phyloP scores from a whole-genome alignment of 2,329 filamentous ascomycete genomes.

The Aspergillus neotritici region DNA sequence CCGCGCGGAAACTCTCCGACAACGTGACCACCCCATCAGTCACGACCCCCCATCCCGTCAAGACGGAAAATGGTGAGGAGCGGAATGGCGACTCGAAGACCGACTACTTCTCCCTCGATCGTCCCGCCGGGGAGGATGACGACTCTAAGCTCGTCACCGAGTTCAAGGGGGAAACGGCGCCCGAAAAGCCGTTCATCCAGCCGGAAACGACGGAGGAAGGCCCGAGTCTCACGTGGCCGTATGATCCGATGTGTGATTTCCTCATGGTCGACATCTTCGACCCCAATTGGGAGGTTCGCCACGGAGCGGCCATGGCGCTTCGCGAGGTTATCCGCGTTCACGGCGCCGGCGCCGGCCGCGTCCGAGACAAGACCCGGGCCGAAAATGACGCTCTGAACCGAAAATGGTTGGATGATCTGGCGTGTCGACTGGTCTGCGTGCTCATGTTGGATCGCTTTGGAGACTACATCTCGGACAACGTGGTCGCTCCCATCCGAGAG shows the following conservation, averaged over 20 bases:
- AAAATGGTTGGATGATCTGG: constrained; percentile 86
- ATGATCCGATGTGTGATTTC: constrained; percentile 88
- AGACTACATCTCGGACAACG: constrained; percentile 95
- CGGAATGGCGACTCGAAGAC: constrained; percentile 58
- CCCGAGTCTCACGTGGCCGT: constrained; percentile 71
- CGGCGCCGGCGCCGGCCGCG: constrained; percentile 76
- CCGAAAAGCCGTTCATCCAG: constrained; percentile 82
- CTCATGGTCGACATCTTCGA: constrained; percentile 92
- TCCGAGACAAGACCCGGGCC: constrained; percentile 60
- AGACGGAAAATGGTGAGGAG: constrained; percentile 54
- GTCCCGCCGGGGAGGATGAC: constrained; percentile 68
- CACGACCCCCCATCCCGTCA: constrained; percentile 52
- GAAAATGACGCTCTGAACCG: constrained; percentile 79
- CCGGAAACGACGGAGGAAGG: constrained; percentile 71
- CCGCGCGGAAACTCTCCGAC: constrained; percentile 60
- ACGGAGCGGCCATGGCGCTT: constrained; percentile 91
- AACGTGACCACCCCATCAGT: constrained; percentile 56
- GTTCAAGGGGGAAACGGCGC: constrained; percentile 77
- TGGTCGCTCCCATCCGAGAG: constrained; percentile 91
- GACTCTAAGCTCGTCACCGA: constrained; percentile 89
- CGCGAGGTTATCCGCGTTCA: constrained; percentile 90
- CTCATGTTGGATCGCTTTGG: constrained; percentile 97
- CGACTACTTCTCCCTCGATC: constrained; percentile 89
- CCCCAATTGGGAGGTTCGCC: constrained; percentile 86
- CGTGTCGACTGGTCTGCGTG: constrained; percentile 90